phyloP scores from a whole-genome alignment of 345 rosid species.

The Ricinus communis region DNA sequence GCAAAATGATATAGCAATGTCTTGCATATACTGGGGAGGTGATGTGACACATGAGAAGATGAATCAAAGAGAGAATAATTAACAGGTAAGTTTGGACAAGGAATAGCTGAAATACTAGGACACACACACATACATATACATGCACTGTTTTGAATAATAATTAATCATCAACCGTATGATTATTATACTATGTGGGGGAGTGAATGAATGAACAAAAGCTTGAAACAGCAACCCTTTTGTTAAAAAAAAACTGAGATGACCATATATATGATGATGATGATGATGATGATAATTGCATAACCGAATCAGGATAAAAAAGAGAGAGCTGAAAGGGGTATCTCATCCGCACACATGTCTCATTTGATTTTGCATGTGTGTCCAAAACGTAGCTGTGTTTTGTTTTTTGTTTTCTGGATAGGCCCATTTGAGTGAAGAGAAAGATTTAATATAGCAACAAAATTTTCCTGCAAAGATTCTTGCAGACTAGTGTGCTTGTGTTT shows the following conservation, averaged over 20 bases:
- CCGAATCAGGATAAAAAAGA: constrained; percentile 40
- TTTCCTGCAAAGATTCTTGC: constrained; percentile 54
- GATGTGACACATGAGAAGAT: constrained; percentile 24
- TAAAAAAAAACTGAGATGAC: background rate
- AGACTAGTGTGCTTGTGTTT: too few relatives aligned
- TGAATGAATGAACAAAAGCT: constrained; percentile 4
- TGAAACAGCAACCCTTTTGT: background rate
- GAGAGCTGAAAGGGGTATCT: background rate
- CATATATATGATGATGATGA: too few relatives aligned
- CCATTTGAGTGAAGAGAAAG: constrained; percentile 21
- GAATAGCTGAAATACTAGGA: constrained; percentile 29
- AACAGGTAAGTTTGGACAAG: constrained; percentile 22
- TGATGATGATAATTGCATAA: background rate
- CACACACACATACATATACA: constrained; percentile 21
- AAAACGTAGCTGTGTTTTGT: constrained; percentile 9
- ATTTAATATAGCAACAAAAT: background rate
- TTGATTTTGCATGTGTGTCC: constrained; percentile 21
- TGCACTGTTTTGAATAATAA: too few relatives aligned
- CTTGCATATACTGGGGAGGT: constrained; percentile 8
- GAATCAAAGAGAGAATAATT: background rate
- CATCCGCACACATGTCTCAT: background rate
- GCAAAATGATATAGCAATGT: constrained; percentile 13
- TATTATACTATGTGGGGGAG: too few relatives aligned
- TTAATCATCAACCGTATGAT: too few relatives aligned
- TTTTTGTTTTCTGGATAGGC: constrained; percentile 1